Conservation (phyloP, 768 basidiomycete genomes). For the Pisolithus microcarpus region DNA sequence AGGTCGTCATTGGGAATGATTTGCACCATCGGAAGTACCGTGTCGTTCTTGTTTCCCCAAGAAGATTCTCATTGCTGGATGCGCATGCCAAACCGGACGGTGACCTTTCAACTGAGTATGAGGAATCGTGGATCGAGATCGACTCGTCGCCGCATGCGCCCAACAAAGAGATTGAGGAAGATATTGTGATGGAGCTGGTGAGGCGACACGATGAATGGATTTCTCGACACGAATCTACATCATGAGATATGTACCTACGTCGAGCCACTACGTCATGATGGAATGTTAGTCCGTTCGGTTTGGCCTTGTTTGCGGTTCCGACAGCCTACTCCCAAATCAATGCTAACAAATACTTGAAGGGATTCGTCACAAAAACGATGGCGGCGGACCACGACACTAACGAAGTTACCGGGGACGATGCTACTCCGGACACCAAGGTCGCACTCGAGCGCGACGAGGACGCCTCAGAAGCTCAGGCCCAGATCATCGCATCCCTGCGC, state of each 20-base stretch:
- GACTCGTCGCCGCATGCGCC: constrained; percentile 31
- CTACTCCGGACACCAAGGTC: not conserved
- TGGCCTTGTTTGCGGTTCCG: constrained; percentile 2
- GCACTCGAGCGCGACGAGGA: constrained; percentile 22
- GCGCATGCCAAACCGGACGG: constrained; percentile 12
- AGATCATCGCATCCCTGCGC: constrained; percentile 76
- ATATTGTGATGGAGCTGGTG: constrained; percentile 75
- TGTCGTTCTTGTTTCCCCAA: constrained; percentile 81
- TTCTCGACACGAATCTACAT: not conserved
- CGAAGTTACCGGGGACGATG: constrained; percentile 1
- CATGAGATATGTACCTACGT: not conserved
- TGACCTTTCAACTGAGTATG: constrained; percentile 28
- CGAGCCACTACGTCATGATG: not conserved
- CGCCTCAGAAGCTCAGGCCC: constrained; percentile 63
- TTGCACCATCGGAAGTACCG: constrained; percentile 86
- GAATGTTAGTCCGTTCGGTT: constrained; percentile 10
- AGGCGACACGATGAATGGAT: constrained; percentile 72
- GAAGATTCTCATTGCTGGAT: constrained; percentile 13
- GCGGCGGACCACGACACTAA: constrained; percentile 5
- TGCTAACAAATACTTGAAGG: not conserved
- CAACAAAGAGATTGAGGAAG: constrained; percentile 84
- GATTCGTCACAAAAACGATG: constrained; percentile 4
- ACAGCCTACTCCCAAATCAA: no score
- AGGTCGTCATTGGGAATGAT: constrained; percentile 95
- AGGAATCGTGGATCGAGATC: constrained; percentile 61